phyloP scores from a whole-genome alignment of 108 stramenopile species.

The Pseudonitzschia pungens region DNA sequence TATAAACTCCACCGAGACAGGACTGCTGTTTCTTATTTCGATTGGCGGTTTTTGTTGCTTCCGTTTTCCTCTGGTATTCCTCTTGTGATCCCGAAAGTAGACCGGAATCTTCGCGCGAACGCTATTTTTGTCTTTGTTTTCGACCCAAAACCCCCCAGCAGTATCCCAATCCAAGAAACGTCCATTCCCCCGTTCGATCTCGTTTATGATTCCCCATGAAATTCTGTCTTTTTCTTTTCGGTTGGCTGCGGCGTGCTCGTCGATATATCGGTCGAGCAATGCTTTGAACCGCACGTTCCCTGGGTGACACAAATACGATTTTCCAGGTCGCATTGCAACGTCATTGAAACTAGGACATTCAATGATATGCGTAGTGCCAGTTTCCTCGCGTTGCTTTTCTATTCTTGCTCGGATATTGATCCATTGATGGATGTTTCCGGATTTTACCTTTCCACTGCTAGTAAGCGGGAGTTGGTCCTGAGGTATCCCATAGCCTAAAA shows the following conservation, averaged over 20 bases:
- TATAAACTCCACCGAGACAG: not conserved
- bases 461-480: conserved; percentile 1
- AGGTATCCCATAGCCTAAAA: conserved; percentile 1
- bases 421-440: conserved; percentile 5
- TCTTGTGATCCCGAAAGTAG: conserved; percentile 2
- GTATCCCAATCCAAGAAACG: conserved; percentile 10
- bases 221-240: not conserved
- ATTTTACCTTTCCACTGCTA: not conserved
- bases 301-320: conserved; percentile 3
- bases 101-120: not conserved
- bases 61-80: conserved; percentile 4
- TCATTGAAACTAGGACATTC: conserved; percentile 1
- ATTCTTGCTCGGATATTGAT: conserved; percentile 7
- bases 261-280: not conserved
- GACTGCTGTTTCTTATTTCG: not conserved
- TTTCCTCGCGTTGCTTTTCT: conserved; percentile 1
- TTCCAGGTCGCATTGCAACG: conserved; percentile 2
- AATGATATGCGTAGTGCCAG: not conserved
- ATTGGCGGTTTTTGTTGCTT: not conserved
- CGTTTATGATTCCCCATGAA: not conserved
- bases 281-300: conserved; percentile 3
- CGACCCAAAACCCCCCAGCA: not conserved
- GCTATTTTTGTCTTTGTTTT: not conserved
- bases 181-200: not conserved
- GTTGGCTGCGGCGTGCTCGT: not conserved